Evolutionary conservation across 2,329 filamentous ascomycete genomes (phyloP), one percentile per base, ranked within the genome.

Genomic region (Sporothrix humicola): DNA sequence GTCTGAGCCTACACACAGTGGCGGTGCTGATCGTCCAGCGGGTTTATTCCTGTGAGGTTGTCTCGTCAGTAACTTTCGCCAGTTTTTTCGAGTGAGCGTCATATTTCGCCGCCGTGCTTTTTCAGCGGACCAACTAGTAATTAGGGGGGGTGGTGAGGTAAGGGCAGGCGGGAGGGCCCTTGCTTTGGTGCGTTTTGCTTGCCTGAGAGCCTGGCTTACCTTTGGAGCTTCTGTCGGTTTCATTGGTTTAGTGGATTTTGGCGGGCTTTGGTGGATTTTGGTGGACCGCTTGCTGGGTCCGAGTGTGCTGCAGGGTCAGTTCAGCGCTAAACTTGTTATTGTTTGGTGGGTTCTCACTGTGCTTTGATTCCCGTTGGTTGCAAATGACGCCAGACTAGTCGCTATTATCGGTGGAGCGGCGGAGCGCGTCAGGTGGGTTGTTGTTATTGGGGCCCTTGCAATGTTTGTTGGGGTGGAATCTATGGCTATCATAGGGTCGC

Each of bases 311-410:
- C 63, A 66, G 63, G 63, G 63, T 66, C 46, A 52, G 63, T 46
- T 52, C 63, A 68, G 63, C 63, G 63, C 46, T 23, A 66, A 23
- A 50, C 23, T 48, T 46, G 9, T 63, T 48, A 20, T 54, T n/a
- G 9, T 50, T 44, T 23, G 44, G 61, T 46, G n/a, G 61, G 42
- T 48, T 26, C 61, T 48, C n/a, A 13, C 12, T 48, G 42, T 52
- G 65, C 26, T 54, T 68, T 31, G 50, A 66, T n/a, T 52, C 23
- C 46, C 65, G 46, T 42, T 69, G 65, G 23, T 48, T 69, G 23
- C 46, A 52, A 69, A 69, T 69, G 65, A 69, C 65, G 65, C 65
- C 23, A 68, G 65, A 69, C 46, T 69, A 69, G 61, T 48, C 12
- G 61, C 61, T 48, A 26, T 15, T 48, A 26, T 23, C 61, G 42